phyloP scores from a whole-genome alignment of 2,329 filamentous ascomycete species.

The Dryadomyces sulphureus region DNA sequence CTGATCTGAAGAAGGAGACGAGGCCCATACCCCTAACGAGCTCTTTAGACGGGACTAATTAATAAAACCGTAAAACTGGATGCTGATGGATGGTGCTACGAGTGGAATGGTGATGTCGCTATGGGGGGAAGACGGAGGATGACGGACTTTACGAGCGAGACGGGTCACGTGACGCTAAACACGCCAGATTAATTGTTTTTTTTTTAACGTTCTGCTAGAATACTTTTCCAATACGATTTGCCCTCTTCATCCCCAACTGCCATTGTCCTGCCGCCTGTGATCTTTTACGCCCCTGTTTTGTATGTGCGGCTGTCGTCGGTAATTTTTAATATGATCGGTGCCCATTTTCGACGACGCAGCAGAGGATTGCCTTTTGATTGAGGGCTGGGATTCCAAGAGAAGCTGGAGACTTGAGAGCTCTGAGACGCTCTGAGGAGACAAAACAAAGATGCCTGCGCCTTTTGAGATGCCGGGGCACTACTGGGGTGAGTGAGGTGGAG shows the following conservation, averaged over 20 bases:
- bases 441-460: slow-evolving; percentile 8
- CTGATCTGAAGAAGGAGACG: slow-evolving; percentile 13
- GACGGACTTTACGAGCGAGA: neutral
- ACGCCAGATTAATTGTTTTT: neutral
- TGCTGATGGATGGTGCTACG: neutral
- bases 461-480: slow-evolving; percentile 37
- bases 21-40: slow-evolving; percentile 13
- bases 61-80: slow-evolving; percentile 25
- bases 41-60: slow-evolving; percentile 23
- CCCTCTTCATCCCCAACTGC: too few species aligned
- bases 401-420: too few species aligned
- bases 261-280: neutral
- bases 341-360: neutral
- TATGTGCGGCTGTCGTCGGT: neutral
- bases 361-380: neutral
- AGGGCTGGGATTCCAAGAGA: too few species aligned
- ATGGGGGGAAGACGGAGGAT: neutral
- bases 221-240: neutral
- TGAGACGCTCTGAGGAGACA: too few species aligned
- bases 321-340: neutral
- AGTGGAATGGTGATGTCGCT: neutral
- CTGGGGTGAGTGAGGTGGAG: slow-evolving; percentile 24
- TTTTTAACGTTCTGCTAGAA: neutral
- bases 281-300: neutral
- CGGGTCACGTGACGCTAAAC: neutral